Evolutionary conservation across 2,329 filamentous ascomycete genomes (phyloP).

Genomic region (Colletotrichum sp.): DNA sequence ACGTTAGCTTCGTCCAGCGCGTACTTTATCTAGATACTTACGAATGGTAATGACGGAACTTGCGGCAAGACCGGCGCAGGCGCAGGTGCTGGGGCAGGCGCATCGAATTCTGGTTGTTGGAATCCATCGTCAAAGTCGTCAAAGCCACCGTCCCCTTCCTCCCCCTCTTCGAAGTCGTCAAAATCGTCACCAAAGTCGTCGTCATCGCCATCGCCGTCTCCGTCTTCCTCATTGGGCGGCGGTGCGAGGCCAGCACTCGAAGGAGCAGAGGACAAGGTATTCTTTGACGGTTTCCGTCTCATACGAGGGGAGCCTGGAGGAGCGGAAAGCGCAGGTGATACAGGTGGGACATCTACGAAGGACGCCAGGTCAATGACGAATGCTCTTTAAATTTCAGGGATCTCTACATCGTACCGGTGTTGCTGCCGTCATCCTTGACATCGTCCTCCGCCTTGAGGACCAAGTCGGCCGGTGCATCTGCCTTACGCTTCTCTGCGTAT

Average conservation of each 20-base stretch:
- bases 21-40: slow-evolving; percentile 29
- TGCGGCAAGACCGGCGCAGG: slow-evolving; percentile 36
- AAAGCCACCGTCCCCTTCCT: slow-evolving; percentile 60
- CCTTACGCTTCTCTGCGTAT: slow-evolving; percentile 49
- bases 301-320: slow-evolving; percentile 31
- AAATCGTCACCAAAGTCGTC: slow-evolving; percentile 65
- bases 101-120: slow-evolving; percentile 55
- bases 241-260: slow-evolving; percentile 4
- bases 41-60: slow-evolving; percentile 47
- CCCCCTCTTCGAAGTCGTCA: slow-evolving; percentile 67
- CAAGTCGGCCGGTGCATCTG: slow-evolving; percentile 60
- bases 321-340: slow-evolving; percentile 28
- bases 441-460: slow-evolving; percentile 51
- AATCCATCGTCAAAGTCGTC: slow-evolving; percentile 78
- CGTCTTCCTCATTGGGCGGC: slow-evolving; percentile 27
- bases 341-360: slow-evolving; percentile 40
- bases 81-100: slow-evolving; percentile 30
- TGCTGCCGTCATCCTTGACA: slow-evolving; percentile 31
- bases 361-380: slow-evolving; percentile 26
- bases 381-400: slow-evolving; percentile 23
- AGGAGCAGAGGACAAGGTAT: slow-evolving; percentile 21
- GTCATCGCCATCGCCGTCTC: slow-evolving; percentile 33
- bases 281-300: slow-evolving; percentile 34
- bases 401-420: slow-evolving; percentile 35
- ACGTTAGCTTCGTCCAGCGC: slow-evolving; percentile 26